Base-by-base conservation (phyloP, 2,329 filamentous ascomycete genomes). In the Rutstroemia sp. region DNA sequence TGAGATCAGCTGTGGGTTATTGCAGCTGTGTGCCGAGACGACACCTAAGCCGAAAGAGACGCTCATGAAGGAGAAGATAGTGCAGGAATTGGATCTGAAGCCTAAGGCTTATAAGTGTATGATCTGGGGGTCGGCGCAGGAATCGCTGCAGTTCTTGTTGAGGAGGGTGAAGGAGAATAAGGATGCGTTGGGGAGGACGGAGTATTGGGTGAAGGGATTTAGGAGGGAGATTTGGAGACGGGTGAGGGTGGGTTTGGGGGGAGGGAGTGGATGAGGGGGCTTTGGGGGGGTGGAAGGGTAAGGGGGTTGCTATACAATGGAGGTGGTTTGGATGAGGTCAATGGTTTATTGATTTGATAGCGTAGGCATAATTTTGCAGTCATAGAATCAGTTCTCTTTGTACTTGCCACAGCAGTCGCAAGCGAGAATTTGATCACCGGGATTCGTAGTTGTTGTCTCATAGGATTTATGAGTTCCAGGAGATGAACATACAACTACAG, bases 91-190 rank as follows among this genome's bases (percentile, higher is more conserved):
- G 12, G 54, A 12, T 9, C 30, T 60, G 3, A 39, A 49, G 46
- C 65, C 74, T 0, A 70, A 72, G 46, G 75, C 75, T 4, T 85
- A 80, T 73, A 86, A 86, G 73, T 86, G 86, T 65, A 72, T 86
- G 23, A 79, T 83, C 42, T 86, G 82, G 83, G 83, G 83, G 8
- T 79, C 80, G 12, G 84, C 82, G 4, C 80, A 81, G 60, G 88
- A 95, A 73, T 95, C 90, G 71, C 80, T 95, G 77, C 90, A 91
- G 70, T 95, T 94, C 69, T 75, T 95, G 48, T 73, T 88, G 37
- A 70, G 77, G 41, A 70, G 77, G 14, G 74, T 76, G 1, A 69
- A 78, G 23, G 77, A 79, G 67, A 79, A 79, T 61, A 69, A 69
- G 39, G 73, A 71, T 46, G 72, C 73, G 7, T 63, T 73, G 41